Evolutionary conservation across 2,329 filamentous ascomycete genomes (phyloP).

Genomic region (Trichoderma harzianum): DNA sequence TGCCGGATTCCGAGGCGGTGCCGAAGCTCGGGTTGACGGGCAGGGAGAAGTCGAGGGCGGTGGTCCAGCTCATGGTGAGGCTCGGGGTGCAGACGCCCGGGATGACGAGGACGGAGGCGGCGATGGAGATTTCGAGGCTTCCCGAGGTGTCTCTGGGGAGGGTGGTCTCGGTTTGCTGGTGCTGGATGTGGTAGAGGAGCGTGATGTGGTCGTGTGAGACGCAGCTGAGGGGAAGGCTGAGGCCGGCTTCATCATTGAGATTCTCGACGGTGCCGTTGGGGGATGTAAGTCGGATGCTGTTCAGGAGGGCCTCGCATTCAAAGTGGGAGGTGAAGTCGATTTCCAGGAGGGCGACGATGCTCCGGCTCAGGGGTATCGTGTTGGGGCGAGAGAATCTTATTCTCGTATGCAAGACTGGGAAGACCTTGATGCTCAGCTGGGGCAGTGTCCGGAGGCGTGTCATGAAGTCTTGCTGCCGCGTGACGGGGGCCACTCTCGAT

Average conservation of each 20-base stretch:
- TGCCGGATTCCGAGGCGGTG: conserved; percentile 50
- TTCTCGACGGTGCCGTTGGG: conserved; percentile 57
- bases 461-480: conserved; percentile 57
- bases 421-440: conserved; percentile 60
- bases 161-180: conserved; percentile 43
- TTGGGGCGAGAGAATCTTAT: conserved; percentile 67
- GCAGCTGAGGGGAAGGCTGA: conserved; percentile 55
- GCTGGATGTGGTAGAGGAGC: conserved; percentile 66
- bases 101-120: conserved; percentile 54
- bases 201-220: conserved; percentile 72
- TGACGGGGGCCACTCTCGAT: conserved; percentile 67
- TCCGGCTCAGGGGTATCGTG: conserved; percentile 53
- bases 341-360: conserved; percentile 68
- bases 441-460: conserved; percentile 63
- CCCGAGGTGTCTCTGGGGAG: conserved; percentile 45
- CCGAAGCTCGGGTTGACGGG: conserved; percentile 63
- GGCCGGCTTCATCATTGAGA: conserved; percentile 49
- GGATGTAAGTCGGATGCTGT: conserved; percentile 56
- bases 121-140: conserved; percentile 58
- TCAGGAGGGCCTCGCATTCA: conserved; percentile 62
- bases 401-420: conserved; percentile 68
- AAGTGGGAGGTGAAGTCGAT: conserved; percentile 70
- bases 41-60: conserved; percentile 64
- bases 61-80: conserved; percentile 65
- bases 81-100: conserved; percentile 57